Base-by-base conservation (phyloP, 129 eudicot genomes). In the Ambrosia artemisiifolia region DNA sequence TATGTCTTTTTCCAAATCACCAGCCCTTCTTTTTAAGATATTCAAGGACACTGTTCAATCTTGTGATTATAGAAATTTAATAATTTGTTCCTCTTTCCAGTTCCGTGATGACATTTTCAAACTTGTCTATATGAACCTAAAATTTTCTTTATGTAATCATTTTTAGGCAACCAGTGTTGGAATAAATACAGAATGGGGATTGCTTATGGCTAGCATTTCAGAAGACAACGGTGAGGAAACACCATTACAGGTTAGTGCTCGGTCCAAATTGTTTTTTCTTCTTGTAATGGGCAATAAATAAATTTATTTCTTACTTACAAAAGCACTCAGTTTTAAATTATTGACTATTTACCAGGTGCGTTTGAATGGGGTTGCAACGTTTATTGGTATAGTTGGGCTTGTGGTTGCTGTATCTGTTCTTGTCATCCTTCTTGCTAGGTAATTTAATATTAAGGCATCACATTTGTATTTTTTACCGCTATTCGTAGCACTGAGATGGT, bases 171-270 rank as follows among this genome's bases (percentile, higher is more conserved):
- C 96, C n/a, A 79, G 90, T 71, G 98, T 93, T 75, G 98, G 98
- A 47, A 84, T 90, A 74, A 86, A 90, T 78, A 93, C 98, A 44
- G 98, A 93, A 73, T 93, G 98, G 98, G 98, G 98, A 72, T 78
- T 93, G 81, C 95, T 93, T 46, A 93, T 93, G 98, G 96, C 98
- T 36, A 93, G 98, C 75, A 93, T 93, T 50, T 89, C 98, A 14
- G 98, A 93, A 83, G 98, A 93, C 65, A 93, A 88, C 51, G 98
- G 96, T 28, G 98, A 93, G 74, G 98, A 93, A 84, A 93, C 98
- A 66, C 98, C 98, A 1, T 86, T 93, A 78, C 98, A 93, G 93
- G 98, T 85, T 79, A 59, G 78, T 75, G 72, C 40, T 46, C 30
- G 3, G 7, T 40, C 34, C 12, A 19, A 38, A 32, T 28, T 34